Base-by-base conservation (phyloP, 352 stramenopile species). In the Globisporangium rhizosaccharum region DNA sequence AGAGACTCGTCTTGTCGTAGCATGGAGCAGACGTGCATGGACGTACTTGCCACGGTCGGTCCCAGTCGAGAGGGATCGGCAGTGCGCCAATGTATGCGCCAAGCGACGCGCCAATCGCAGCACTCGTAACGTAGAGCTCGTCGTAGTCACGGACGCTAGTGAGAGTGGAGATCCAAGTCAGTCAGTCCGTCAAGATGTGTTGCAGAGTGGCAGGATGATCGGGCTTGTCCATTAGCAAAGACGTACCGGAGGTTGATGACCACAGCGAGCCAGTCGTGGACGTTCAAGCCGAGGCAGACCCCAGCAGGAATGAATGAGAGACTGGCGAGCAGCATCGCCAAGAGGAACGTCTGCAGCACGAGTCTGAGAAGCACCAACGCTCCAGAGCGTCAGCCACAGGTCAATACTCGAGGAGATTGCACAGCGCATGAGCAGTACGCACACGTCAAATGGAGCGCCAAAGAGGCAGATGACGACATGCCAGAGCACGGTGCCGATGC, bases 31-130 rank as follows among this genome's bases (percentile, higher is more conserved):
- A 37, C 17, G 36, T n/a, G 4, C n/a, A 53, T 1, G n/a, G 1
- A n/a, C 64, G 49, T 70, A 90, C 81, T 79, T 95, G 86, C 86
- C 84, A 95, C 36, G 86, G 86, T 33, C 84, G 84, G 72, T 95
- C 86, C 86, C 86, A 95, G 54, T 95, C 86, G 8, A 95, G 59
- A 2, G 86, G 86, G 64, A 95, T 90, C 45, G 85, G 80, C 11
- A 95, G 53, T 25, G 84, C 83, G 25, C 86, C 86, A 25, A 90
- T 18, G 54, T 92, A 95, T 0, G 75, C 72, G 46, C 86, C 86
- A 5, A 93, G 47, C 17, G 74, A 71, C 14, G 79, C 72, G 30
- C 82, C 82, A 36, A 92, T 73, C 4, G 65, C 70, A 14, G 82
- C 79, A 46, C 69, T 77, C 23, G 81, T 67, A 25, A 90, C 49